Evolutionary conservation across 768 basidiomycete genomes (phyloP).

Genomic region (Daedalea quercina): DNA sequence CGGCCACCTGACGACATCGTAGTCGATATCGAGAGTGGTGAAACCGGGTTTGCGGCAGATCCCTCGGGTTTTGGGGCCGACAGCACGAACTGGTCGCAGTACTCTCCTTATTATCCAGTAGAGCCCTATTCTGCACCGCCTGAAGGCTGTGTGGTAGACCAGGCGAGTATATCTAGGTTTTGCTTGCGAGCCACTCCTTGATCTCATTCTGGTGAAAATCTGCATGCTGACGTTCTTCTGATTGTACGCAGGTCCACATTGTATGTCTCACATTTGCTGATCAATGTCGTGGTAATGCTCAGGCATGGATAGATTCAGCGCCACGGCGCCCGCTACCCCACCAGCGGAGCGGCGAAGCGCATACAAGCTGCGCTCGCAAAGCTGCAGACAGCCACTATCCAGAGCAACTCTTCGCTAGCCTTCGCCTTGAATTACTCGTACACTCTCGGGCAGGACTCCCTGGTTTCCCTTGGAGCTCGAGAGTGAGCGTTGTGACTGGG

Average conservation of each 20-base stretch:
- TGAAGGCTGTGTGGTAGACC: conserved; percentile 43
- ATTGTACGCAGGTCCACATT: conserved; percentile 44
- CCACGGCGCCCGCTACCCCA: conserved; percentile 78
- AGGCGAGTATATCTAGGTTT: conserved; percentile 30
- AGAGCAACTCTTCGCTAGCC: conserved; percentile 38
- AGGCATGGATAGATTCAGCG: conserved; percentile 53
- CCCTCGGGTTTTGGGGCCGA: neutral
- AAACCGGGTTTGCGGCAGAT: neutral
- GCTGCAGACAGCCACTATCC: conserved; percentile 40
- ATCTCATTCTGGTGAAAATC: neutral
- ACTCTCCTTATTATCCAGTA: conserved; percentile 52
- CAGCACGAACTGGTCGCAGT: conserved; percentile 43
- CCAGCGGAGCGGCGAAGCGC: conserved; percentile 32
- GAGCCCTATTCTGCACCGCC: conserved; percentile 41
- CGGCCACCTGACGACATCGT: neutral
- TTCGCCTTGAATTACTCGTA: conserved; percentile 59
- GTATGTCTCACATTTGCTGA: conserved; percentile 29
- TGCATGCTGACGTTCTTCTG: neutral
- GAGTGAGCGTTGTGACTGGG: conserved; percentile 38
- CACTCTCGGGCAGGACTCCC: conserved; percentile 45
- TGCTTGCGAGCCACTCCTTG: neutral
- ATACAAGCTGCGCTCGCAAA: conserved; percentile 48
- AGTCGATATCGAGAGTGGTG: neutral
- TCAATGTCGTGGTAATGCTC: neutral
- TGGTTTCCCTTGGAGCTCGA: conserved; percentile 61